Conservation (phyloP, 345 rosid species). For the Aegle marmelos region DNA sequence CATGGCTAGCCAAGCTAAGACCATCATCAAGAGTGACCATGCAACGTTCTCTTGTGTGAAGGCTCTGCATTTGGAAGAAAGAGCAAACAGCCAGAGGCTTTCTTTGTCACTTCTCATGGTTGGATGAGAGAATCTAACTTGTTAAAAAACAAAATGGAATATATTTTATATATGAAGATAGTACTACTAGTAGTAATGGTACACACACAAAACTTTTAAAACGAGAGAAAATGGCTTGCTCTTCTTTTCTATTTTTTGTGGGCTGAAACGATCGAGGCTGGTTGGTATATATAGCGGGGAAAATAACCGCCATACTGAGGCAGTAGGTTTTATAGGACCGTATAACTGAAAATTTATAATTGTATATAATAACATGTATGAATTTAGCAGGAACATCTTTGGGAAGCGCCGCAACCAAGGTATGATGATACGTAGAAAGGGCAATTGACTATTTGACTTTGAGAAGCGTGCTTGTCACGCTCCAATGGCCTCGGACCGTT, state of each 20-base stretch:
- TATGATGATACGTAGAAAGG: constrained; percentile 18
- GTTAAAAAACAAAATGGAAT: background rate
- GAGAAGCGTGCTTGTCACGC: constrained; percentile 14
- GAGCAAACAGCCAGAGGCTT: constrained; percentile 44
- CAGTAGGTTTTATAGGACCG: constrained; percentile 5
- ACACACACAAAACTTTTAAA: background rate
- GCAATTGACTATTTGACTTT: constrained; percentile 9
- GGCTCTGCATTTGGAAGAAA: constrained; percentile 54
- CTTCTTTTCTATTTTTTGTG: constrained; percentile 31
- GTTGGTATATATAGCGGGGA: constrained; percentile 30
- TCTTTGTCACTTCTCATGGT: constrained; percentile 48
- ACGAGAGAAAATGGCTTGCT: constrained; percentile 8
- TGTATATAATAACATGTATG: background rate
- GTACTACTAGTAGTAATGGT: too few species aligned
- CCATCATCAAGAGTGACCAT: constrained; percentile 38
- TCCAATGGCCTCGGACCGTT: constrained; percentile 9
- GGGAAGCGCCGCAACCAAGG: constrained; percentile 38
- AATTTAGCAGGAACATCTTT: background rate
- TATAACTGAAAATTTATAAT: constrained; percentile 8
- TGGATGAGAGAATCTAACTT: background rate
- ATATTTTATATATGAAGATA: too few species aligned
- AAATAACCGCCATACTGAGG: constrained; percentile 8
- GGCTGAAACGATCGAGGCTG: constrained; percentile 22
- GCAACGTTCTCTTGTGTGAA: constrained; percentile 38
- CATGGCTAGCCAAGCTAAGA: constrained; percentile 31